Evolutionary conservation across 1,284 basidiomycete genomes (phyloP).

Genomic region (Filobasidium uniguttulatum): DNA sequence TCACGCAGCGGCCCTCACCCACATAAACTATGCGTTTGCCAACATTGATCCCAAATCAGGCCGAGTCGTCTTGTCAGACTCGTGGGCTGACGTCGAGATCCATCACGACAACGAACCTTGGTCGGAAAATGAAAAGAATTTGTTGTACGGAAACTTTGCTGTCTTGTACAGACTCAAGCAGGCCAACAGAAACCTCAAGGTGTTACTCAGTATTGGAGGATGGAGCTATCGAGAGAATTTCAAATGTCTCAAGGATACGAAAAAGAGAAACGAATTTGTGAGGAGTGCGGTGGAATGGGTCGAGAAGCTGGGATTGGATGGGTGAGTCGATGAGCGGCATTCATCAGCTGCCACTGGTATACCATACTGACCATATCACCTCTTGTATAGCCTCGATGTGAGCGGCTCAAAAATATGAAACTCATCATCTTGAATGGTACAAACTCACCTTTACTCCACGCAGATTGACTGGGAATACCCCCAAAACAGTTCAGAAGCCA

Average conservation of each 20-base stretch:
- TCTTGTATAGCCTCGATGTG: constrained; percentile 43
- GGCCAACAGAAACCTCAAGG: constrained; percentile 60
- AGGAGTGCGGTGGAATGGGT: constrained; percentile 54
- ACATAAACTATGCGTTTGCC: constrained; percentile 81
- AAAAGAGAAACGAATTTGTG: constrained; percentile 55
- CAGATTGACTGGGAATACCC: constrained; percentile 43
- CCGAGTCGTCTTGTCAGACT: constrained; percentile 55
- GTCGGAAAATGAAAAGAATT: constrained; percentile 77
- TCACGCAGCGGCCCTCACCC: constrained; percentile 54
- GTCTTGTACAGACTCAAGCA: constrained; percentile 72
- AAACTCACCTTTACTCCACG: background rate
- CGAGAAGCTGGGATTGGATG: constrained; percentile 78
- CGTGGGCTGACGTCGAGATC: constrained; percentile 67
- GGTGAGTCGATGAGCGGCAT: constrained; percentile 37
- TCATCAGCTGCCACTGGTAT: background rate
- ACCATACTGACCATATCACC: background rate
- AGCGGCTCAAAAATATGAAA: constrained; percentile 30
- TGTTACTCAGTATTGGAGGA: constrained; percentile 64
- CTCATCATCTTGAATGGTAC: constrained; percentile 21
- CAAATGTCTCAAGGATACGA: constrained; percentile 44
- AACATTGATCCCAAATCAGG: constrained; percentile 59
- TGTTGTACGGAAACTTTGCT: constrained; percentile 77
- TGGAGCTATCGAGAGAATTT: constrained; percentile 56
- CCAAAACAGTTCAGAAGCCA: constrained; percentile 36
- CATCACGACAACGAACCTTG: constrained; percentile 62